Base-by-base conservation (phyloP, 2,329 filamentous ascomycete genomes). In the Ascochyta fabae region DNA sequence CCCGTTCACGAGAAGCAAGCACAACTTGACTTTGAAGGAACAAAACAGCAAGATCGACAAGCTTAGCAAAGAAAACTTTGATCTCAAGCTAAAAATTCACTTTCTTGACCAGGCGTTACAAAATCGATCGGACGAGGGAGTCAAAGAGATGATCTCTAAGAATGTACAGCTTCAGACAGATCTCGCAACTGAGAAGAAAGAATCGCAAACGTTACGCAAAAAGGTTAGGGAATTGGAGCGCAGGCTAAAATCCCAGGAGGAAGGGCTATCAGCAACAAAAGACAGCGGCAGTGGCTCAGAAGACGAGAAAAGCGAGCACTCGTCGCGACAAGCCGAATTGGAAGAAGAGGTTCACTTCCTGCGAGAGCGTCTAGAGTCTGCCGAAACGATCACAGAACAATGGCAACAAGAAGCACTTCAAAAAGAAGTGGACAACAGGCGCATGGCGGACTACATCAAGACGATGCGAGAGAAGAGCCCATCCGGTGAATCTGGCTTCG, bases 111-210 rank as follows among this genome's bases (percentile, higher is more conserved):
- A 98, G 74, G 90, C 94, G 1, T 80, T 99, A 19, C 92, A 96
- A 75, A 95, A 94, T 71, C 85, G 96, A 38, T 97, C 93, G 1
- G 94, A 98, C 73, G 94, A 98, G 77, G 92, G 93, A 61, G 89
- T 99, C 73, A 96, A 96, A 78, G 94, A 97, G 74, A 96, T 97
- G 88, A 96, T 98, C 67, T 92, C 92, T 40, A 94, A 97, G 76
- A 99, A 97, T 68, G 94, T 98, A 4, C 92, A 97, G 72, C 84
- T 98, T 44, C 95, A 96, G 76, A 96, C 94, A 0, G 91, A 91
- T 58, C 85, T 97, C 40, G 87, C 94, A 3, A 91, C 95, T 33
- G 83, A 95, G 54, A 92, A 96, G 75, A 91, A 96, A 61, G 95
- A 99, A 69, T 95, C 92, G 72, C 95, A 96, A 73, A 83, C 88